Percentiles rank a stretch among this genome's conserved stretches.
These are phyloP conservation scores for Leishmania aethiopica DNA, from an alignment of 208 protist species.

Conservation along the genomic window DNA sequence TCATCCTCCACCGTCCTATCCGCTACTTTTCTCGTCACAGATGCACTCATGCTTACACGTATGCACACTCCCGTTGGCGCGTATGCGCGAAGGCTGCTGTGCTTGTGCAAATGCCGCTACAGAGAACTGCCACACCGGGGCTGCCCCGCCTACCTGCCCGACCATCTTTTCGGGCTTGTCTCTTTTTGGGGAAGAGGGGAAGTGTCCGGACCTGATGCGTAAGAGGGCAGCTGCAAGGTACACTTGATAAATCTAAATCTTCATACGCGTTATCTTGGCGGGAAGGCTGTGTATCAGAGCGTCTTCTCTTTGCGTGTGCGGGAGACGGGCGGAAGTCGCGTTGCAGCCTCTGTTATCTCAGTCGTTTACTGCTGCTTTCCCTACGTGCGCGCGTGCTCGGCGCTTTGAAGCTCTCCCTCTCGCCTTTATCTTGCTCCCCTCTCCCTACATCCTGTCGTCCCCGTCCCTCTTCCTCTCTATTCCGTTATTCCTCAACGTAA, in stretches of 20 bases:
- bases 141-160: not conserved
- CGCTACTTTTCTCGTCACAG: not conserved
- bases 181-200: not conserved
- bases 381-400: not conserved
- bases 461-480: not conserved
- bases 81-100: not conserved
- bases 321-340: not conserved
- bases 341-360: not conserved
- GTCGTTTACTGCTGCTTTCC: not conserved
- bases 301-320: not conserved
- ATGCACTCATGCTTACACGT: conserved; percentile 1
- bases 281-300: not conserved
- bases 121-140: not conserved
- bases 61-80: not conserved
- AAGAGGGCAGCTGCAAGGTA: not conserved
- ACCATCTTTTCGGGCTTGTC: not conserved
- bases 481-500: not conserved
- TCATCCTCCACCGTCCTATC: not conserved
- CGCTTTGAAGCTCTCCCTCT: not conserved
- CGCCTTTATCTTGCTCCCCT: not conserved
- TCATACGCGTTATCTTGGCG: not conserved
- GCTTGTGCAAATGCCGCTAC: not conserved
- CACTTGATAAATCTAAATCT: not conserved
- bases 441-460: not conserved
- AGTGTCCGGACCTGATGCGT: not conserved